phyloP scores from a whole-genome alignment of 2,329 filamentous ascomycete genomes.

The Phoma sp. region DNA sequence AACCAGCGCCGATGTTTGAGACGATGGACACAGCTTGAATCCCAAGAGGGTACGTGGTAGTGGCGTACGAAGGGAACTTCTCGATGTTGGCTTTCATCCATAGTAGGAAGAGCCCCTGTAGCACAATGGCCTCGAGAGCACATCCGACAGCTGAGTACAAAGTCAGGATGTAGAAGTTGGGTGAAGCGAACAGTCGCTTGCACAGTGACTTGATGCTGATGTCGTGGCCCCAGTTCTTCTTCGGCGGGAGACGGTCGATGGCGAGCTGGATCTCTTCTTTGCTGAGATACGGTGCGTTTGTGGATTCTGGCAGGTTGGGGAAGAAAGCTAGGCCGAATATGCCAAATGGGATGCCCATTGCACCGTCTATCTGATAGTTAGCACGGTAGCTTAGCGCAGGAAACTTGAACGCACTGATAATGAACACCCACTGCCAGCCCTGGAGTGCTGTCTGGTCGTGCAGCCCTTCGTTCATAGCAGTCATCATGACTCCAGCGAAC shows the following conservation, averaged over 20 bases:
- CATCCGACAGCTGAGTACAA: slow-evolving; percentile 48
- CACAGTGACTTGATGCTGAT: slow-evolving; percentile 31
- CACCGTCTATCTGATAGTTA: slow-evolving; percentile 29
- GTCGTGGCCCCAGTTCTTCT: slow-evolving; percentile 33
- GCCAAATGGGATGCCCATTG: slow-evolving; percentile 39
- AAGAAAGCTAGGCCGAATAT: slow-evolving; percentile 38
- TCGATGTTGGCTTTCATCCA: slow-evolving; percentile 32
- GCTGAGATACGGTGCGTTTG: slow-evolving; percentile 31
- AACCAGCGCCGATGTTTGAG: slow-evolving; percentile 51
- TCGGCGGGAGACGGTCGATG: slow-evolving; percentile 33
- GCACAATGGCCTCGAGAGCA: slow-evolving; percentile 45
- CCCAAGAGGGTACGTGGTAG: slow-evolving; percentile 65
- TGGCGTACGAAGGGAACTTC: slow-evolving; percentile 51
- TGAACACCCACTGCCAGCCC: slow-evolving; percentile 41
- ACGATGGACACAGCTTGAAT: slow-evolving; percentile 64
- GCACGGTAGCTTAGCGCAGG: background rate
- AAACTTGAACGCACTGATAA: slow-evolving; percentile 26
- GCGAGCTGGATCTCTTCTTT: slow-evolving; percentile 36
- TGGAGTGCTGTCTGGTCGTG: slow-evolving; percentile 26
- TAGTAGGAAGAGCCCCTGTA: slow-evolving; percentile 35
- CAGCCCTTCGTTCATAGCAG: slow-evolving; percentile 38
- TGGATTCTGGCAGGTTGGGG: slow-evolving; percentile 36
- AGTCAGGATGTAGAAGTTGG: slow-evolving; percentile 49
- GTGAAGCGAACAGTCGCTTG: slow-evolving; percentile 31
- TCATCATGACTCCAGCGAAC: slow-evolving; percentile 44